These are phyloP conservation scores for Fragilaria radians DNA, from an alignment of 108 stramenopile genomes.

Conservation along the genomic window DNA sequence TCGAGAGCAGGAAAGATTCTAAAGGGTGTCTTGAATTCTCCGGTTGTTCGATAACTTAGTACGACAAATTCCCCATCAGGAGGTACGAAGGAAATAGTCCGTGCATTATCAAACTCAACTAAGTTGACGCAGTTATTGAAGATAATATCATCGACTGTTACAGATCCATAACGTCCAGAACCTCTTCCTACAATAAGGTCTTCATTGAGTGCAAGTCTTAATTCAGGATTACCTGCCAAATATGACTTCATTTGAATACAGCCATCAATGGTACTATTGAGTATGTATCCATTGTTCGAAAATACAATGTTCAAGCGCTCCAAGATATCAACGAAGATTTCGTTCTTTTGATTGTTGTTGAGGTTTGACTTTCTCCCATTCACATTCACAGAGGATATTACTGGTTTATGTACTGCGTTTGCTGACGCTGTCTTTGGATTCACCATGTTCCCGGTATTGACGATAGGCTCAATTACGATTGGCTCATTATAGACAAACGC, in stretches of 20 bases:
- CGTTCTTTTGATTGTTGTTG: conserved; percentile 86
- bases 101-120: conserved; percentile 86
- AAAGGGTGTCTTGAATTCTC: conserved; percentile 96
- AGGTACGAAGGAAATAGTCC: conserved; percentile 88
- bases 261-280: conserved; percentile 98
- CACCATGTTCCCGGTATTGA: conserved; percentile 80
- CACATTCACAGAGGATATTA: conserved; percentile 77
- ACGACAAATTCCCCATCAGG: conserved; percentile 99
- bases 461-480: conserved; percentile 76
- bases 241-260: conserved; percentile 97
- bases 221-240: conserved; percentile 95
- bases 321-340: conserved; percentile 99
- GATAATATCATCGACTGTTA: conserved; percentile 93
- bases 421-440: conserved; percentile 96
- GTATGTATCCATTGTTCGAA: conserved; percentile 93
- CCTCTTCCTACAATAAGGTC: conserved; percentile 93
- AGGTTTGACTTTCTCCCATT: conserved; percentile 54
- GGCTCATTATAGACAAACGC: conserved; percentile 99
- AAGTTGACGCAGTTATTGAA: conserved; percentile 98
- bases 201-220: conserved; percentile 96
- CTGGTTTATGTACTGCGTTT: conserved; percentile 92
- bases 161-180: conserved; percentile 58
- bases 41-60: conserved; percentile 94
- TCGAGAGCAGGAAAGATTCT: conserved; percentile 95
- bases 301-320: conserved; percentile 98